Evolutionary conservation across 2,329 filamentous ascomycete genomes (phyloP), one percentile per base, ranked within the genome.

Genomic region (Plectosphaerella plurivora): DNA sequence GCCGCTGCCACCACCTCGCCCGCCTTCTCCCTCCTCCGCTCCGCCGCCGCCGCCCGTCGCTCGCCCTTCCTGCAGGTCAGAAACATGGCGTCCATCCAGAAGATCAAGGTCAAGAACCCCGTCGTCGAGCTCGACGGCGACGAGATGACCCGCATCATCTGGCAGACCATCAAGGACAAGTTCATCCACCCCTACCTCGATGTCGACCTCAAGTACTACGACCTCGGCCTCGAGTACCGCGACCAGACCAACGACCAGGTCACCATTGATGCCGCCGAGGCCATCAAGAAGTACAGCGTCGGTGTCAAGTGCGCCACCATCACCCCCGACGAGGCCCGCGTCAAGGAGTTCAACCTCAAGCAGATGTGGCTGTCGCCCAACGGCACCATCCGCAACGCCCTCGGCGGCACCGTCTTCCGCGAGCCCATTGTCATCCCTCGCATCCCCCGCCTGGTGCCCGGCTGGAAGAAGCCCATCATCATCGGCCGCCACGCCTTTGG

Each of bases 311-410:
- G 94, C 74, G 94, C 94, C 60, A 99, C 94, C 70, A 99, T 99
- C 77, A 99, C 94, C 44, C 94, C 94, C 39, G 94, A 99, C 70
- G 94, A 99, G 83, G 88, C 85, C 59, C 88, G 94, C 70, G 93
- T 99, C 28, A 83, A 97, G 79, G 94, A 97, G 76, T 99, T 97
- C 75, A 92, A 97, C 70, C 83, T 99, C 63, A 99, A 97, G 88
- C 87, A 97, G 79, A 97, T 97, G 94, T 99, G 94, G 94, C 82
- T 97, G 54, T 96, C 91, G 52, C 94, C 94, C 67, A 99, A 99
- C 72, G 94, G 94, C 69, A 99, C 84, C 56, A 88, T 88, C 74
- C 81, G 84, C 62, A 88, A 88, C 66, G 77, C 77, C 55, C 81
- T 88, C 49, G 93, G 93, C 65, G 94, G 94, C 68, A 99, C 94